phyloP scores from a whole-genome alignment of 176 grass and related monocot species.

The Carex cristatella region DNA sequence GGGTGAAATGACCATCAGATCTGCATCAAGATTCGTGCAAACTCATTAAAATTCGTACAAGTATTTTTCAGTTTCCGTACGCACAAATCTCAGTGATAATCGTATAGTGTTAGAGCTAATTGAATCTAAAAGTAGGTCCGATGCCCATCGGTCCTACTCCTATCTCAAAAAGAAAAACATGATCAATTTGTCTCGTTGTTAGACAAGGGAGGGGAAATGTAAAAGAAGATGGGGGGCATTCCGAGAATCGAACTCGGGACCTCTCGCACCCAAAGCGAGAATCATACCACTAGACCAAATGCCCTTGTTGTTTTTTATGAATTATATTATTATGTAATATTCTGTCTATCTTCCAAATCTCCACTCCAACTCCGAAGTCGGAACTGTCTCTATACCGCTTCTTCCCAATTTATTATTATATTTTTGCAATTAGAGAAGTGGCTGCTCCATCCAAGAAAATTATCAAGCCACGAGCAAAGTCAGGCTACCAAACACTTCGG shows the following conservation, averaged over 20 bases:
- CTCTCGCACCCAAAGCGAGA: slow-evolving; percentile 99
- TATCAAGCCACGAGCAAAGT: not conserved
- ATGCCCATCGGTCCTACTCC: too few relatives aligned
- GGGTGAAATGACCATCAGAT: too few relatives aligned
- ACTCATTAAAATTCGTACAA: too few relatives aligned
- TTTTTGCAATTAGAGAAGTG: not conserved
- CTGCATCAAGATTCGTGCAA: too few relatives aligned
- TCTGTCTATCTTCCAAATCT: too few relatives aligned
- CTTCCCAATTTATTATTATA: not conserved
- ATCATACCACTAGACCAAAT: slow-evolving; percentile 99
- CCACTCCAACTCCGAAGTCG: not conserved
- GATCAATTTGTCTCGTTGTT: not conserved
- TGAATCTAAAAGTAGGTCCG: too few relatives aligned
- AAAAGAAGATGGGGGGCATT: slow-evolving; percentile 44
- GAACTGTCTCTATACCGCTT: not conserved
- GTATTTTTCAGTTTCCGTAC: too few relatives aligned
- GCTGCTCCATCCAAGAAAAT: not conserved
- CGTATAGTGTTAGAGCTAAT: too few relatives aligned
- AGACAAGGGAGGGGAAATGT: too few relatives aligned
- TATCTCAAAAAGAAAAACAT: not conserved
- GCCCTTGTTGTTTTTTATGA: slow-evolving; percentile 24
- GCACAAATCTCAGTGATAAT: too few relatives aligned
- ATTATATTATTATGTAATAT: too few relatives aligned
- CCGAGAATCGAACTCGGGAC: slow-evolving; percentile 92
- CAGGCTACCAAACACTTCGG: not conserved